Percentiles rank a stretch among this genome's conserved stretches.
Conservation (phyloP, 2,329 filamentous ascomycete genomes). For the Catunica adiposa region DNA sequence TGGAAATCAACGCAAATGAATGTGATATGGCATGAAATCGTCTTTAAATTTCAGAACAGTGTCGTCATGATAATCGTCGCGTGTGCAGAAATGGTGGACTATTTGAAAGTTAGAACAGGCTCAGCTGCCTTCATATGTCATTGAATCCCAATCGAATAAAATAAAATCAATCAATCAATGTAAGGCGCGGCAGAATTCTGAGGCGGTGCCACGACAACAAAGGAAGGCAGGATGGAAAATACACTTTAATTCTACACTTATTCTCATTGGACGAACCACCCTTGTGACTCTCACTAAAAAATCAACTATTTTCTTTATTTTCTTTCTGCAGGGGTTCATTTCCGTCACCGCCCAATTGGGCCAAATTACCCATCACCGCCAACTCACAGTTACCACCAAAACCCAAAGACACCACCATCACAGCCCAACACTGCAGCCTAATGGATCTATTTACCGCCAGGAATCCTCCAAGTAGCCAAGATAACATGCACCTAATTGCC, state of each 20-base stretch:
- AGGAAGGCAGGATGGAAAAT: not conserved
- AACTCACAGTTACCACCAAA: not conserved
- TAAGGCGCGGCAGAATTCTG: not conserved
- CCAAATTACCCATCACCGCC: not conserved
- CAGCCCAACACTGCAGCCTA: too few species aligned
- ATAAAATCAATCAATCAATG: conserved; percentile 1
- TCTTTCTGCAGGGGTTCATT: not conserved
- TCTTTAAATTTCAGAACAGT: not conserved
- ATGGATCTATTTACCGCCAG: too few species aligned
- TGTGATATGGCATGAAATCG: not conserved
- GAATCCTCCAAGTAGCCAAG: too few species aligned
- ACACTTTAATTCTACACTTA: too few species aligned
- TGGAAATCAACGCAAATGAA: not conserved
- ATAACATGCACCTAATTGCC: not conserved
- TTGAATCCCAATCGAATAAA: not conserved
- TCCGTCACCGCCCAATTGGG: not conserved
- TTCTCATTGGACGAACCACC: too few species aligned
- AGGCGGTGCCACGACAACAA: conserved; percentile 10
- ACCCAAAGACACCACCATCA: too few species aligned
- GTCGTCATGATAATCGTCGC: not conserved
- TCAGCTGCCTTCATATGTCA: not conserved
- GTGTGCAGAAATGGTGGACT: too few species aligned
- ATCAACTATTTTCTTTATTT: not conserved
- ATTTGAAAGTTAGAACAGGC: too few species aligned
- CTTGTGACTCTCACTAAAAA: not conserved